Conservation (phyloP, 2,329 filamentous ascomycete genomes). For the Penicillium sp. region DNA sequence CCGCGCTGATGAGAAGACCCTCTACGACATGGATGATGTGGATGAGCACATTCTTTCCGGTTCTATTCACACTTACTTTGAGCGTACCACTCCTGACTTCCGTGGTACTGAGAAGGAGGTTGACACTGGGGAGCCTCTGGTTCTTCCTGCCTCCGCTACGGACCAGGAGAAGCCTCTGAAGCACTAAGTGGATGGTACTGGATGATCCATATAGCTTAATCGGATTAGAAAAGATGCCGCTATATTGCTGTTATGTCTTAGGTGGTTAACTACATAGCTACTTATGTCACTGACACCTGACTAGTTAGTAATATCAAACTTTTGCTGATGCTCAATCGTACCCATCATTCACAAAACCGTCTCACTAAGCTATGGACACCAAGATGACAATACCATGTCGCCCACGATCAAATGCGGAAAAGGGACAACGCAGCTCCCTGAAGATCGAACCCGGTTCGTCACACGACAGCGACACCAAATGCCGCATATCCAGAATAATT, state of each 20-base stretch:
- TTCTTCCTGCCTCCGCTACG: constrained; percentile 12
- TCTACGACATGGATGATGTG: constrained; percentile 31
- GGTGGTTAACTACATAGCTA: not conserved
- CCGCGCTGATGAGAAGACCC: constrained; percentile 44
- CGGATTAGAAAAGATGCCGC: too few species aligned
- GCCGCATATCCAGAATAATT: constrained; percentile 8
- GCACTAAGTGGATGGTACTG: not conserved
- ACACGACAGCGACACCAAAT: constrained; percentile 1
- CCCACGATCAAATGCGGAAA: constrained; percentile 7
- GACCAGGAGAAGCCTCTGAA: constrained; percentile 12
- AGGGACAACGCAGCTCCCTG: constrained; percentile 3
- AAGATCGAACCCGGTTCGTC: constrained; percentile 2
- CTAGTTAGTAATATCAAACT: not conserved
- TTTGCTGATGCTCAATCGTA: constrained; percentile 1
- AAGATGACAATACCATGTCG: constrained; percentile 10
- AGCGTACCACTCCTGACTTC: constrained; percentile 46
- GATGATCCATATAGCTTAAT: not conserved
- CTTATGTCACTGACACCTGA: not conserved
- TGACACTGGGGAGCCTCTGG: constrained; percentile 5
- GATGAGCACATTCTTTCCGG: constrained; percentile 46
- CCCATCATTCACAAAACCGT: constrained; percentile 9
- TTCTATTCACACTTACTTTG: constrained; percentile 51
- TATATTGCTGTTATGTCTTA: too few species aligned
- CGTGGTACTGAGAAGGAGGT: constrained; percentile 29
- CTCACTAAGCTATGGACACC: constrained; percentile 11